Percentiles rank a stretch among this genome's conserved stretches.
Evolutionary conservation across 2,329 filamentous ascomycete genomes (phyloP).

Genomic region (Neoscytalidium dimidiatum): DNA sequence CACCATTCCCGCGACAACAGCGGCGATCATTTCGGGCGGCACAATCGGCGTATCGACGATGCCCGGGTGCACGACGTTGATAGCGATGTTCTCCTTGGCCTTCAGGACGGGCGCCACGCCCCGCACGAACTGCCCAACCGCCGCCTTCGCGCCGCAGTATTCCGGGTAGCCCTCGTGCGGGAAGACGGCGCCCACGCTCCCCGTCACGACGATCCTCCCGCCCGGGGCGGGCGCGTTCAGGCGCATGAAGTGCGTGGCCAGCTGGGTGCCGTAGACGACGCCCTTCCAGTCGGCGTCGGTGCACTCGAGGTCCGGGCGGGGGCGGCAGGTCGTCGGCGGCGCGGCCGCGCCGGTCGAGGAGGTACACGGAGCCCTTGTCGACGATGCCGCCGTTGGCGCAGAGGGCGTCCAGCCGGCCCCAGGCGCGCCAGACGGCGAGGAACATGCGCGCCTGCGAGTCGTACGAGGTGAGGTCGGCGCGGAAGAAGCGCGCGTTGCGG

Average conservation of each 20-base stretch:
- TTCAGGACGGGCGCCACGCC: constrained; percentile 24
- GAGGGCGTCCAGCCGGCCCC: constrained; percentile 51
- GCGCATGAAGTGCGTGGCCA: constrained; percentile 57
- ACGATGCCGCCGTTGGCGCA: constrained; percentile 55
- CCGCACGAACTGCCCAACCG: constrained; percentile 35
- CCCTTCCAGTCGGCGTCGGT: constrained; percentile 57
- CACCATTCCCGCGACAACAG: background rate
- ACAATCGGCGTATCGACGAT: constrained; percentile 44
- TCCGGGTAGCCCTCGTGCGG: constrained; percentile 50
- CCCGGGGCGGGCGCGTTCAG: constrained; percentile 45
- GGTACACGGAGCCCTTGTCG: constrained; percentile 49
- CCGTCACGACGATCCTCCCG: constrained; percentile 49
- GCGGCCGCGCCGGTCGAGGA: constrained; percentile 36
- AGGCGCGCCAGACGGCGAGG: constrained; percentile 43
- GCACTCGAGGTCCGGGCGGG: constrained; percentile 46
- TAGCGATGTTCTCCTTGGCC: constrained; percentile 50
- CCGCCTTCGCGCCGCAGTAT: constrained; percentile 56
- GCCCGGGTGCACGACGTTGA: constrained; percentile 53
- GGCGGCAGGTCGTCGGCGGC: constrained; percentile 40
- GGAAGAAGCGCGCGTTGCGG: constrained; percentile 39
- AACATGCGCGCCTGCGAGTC: constrained; percentile 48
- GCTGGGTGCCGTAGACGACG: constrained; percentile 51
- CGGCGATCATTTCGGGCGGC: constrained; percentile 27
- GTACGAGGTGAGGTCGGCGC: constrained; percentile 51
- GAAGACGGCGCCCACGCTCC: constrained; percentile 46